Conservation (phyloP, 176 grass and related monocot species). For the Luzula sylvatica region DNA sequence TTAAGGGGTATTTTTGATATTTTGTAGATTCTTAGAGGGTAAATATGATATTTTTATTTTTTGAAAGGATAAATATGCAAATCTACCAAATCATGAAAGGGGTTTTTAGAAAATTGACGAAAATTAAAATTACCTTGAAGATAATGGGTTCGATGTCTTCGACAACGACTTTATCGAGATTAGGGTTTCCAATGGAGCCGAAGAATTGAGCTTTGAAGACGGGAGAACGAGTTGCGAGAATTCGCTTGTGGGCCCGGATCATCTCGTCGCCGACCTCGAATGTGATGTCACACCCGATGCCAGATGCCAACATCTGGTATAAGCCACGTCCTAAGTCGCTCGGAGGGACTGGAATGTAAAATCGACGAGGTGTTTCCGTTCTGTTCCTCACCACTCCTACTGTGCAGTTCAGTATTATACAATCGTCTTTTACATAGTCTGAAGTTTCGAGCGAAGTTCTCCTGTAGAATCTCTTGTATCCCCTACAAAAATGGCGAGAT, state of each 20-base stretch:
- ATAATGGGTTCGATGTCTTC: conserved; percentile 76
- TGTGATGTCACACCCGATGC: conserved; percentile 60
- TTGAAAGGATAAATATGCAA: no score
- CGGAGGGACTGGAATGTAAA: conserved; percentile 43
- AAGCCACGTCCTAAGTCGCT: conserved; percentile 59
- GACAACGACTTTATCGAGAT: conserved; percentile 38
- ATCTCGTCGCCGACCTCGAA: conserved; percentile 61
- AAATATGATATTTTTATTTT: no score
- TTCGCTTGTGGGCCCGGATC: conserved; percentile 54
- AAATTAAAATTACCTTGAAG: conserved; percentile 56
- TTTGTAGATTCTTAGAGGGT: no score
- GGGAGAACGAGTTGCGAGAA: conserved; percentile 79
- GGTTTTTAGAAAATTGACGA: background rate
- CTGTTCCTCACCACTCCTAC: conserved; percentile 71
- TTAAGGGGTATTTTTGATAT: no score
- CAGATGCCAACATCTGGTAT: conserved; percentile 35
- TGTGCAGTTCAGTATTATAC: conserved; percentile 70
- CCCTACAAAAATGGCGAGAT: conserved; percentile 35
- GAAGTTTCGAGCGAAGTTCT: conserved; percentile 54
- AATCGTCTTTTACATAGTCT: conserved; percentile 64
- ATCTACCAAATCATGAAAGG: no score
- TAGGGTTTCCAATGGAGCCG: conserved; percentile 71
- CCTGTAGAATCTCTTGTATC: conserved; percentile 89
- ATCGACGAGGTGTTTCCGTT: conserved; percentile 46
- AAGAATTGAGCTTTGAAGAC: conserved; percentile 91